Percentiles rank a stretch among this genome's conserved stretches.
Evolutionary conservation across 352 stramenopile species (phyloP).

Genomic region (Phytopythium oedochilum): DNA sequence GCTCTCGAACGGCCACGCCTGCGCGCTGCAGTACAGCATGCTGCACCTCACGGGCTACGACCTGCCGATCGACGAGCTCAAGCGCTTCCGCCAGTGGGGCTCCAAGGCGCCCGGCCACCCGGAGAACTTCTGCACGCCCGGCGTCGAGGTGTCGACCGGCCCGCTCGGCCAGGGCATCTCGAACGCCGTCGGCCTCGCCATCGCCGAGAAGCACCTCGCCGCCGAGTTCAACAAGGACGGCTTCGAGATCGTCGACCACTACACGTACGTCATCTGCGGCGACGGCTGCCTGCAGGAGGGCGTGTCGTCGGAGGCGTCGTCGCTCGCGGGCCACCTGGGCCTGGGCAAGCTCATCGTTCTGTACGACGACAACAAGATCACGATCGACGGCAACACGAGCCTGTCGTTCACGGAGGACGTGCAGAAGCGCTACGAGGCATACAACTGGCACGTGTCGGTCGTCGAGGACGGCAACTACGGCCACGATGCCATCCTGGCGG

Average conservation of each 20-base stretch:
- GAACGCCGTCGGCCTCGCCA: constrained; percentile 97
- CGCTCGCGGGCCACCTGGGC: constrained; percentile 96
- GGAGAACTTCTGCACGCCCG: constrained; percentile 95
- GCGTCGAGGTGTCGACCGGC: constrained; percentile 96
- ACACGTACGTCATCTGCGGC: constrained; percentile 99
- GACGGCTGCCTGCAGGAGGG: constrained; percentile 99
- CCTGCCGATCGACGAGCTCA: constrained; percentile 95
- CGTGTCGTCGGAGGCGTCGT: constrained; percentile 94
- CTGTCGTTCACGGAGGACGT: constrained; percentile 99
- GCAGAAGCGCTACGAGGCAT: constrained; percentile 96
- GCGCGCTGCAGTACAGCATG: constrained; percentile 99
- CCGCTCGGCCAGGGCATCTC: constrained; percentile 97
- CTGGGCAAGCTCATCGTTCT: constrained; percentile 99
- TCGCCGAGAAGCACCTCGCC: constrained; percentile 97
- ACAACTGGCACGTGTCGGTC: constrained; percentile 96
- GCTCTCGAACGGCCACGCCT: constrained; percentile 98
- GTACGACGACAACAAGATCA: constrained; percentile 99
- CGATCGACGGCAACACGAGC: constrained; percentile 96
- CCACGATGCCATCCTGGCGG: constrained; percentile 89
- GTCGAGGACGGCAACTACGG: constrained; percentile 95
- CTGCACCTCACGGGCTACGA: constrained; percentile 97
- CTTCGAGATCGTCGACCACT: constrained; percentile 96
- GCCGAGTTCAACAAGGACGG: constrained; percentile 97
- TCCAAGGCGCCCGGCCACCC: constrained; percentile 97
- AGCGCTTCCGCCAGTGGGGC: constrained; percentile 95